Evolutionary conservation across 1,284 basidiomycete genomes (phyloP), one percentile per base, ranked within the genome.

Genomic region (Trametes polyzona): DNA sequence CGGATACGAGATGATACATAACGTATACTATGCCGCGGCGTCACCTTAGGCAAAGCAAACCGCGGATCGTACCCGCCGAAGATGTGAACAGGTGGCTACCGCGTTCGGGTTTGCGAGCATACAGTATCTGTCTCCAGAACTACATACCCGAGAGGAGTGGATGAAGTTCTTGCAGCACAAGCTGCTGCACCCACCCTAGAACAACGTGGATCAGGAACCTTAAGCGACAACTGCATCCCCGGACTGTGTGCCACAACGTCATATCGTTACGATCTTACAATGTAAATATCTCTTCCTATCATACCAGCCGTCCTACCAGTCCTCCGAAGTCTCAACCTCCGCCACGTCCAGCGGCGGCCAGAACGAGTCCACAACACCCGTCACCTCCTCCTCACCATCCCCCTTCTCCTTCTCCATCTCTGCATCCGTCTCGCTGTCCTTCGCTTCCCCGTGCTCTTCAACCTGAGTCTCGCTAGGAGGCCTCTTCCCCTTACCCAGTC

Each of bases 321-420:
- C 68, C 5, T 67, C 69, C 3, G 50, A 47, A 8, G 24, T 57
- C 48, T 71, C 71, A 5, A 70, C 72, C 9, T 69, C 69, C n/a
- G 59, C 55, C 32, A 55, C 59, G 17, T 72, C 71, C 58, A 71
- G 43, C 16, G 70, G 72, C 3, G 73, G 74, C 73, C 73, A 75
- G 54, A 75, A 69, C 2, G 67, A 59, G 21, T 70, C 48, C 39
- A 47, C 61, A n/a, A 17, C 48, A 7, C 37, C 33, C 6, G 24
- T 32, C 49, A 32, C 40, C 49, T 35, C 30, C 19, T 27, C 14
- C 40, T 40, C 26, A 10, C 58, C 55, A 1, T 46, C 59, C 32
- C 23, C 52, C n/a, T 36, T 35, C 23, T 12, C 39, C 32, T 50
- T 50, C 26, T 19, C 37, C 24, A 4, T 19, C 16, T n/a, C 21